Percentiles rank a stretch among this genome's conserved stretches.
Evolutionary conservation across 768 basidiomycete genomes (phyloP).

Genomic region (Kockovaella imperatae): DNA sequence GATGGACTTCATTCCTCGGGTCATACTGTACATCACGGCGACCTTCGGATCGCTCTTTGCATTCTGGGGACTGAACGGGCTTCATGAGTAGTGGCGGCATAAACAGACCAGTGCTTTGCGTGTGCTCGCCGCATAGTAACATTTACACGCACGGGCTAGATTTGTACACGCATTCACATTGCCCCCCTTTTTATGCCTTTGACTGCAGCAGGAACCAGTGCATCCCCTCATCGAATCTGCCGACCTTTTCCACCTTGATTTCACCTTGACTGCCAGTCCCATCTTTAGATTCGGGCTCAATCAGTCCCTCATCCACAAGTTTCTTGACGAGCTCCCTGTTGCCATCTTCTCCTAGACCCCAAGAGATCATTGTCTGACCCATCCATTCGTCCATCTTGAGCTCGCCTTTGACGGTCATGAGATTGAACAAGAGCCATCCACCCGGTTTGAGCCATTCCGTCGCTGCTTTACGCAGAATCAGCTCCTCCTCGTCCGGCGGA

Average conservation of each 20-base stretch:
- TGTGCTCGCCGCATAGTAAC: too few relatives aligned
- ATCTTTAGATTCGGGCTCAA: neutral
- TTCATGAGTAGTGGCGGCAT: slow-evolving; percentile 50
- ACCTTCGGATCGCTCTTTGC: slow-evolving; percentile 53
- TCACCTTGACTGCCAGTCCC: neutral
- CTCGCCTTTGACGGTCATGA: neutral
- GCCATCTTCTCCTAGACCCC: neutral
- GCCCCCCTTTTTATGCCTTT: too few relatives aligned
- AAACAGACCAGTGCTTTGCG: too few relatives aligned
- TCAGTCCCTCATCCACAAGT: neutral
- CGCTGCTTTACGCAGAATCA: neutral
- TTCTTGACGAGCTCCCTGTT: neutral
- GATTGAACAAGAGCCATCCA: slow-evolving; percentile 1
- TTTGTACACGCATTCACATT: too few relatives aligned
- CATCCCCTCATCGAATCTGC: neutral
- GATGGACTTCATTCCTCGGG: slow-evolving; percentile 51
- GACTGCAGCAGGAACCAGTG: too few relatives aligned
- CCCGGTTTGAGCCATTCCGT: neutral
- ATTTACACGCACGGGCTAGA: too few relatives aligned
- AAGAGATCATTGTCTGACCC: neutral
- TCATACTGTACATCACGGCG: slow-evolving; percentile 56
- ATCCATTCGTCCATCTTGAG: neutral
- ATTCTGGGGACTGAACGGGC: slow-evolving; percentile 56
- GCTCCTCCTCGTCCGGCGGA: neutral
- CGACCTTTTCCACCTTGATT: neutral